A percentile compares a stretch with the other conserved stretches of the same genome.
These are phyloP conservation scores for Aureobasidium uvarum DNA, from an alignment of 2,329 filamentous ascomycete genomes.

Conservation along the genomic window DNA sequence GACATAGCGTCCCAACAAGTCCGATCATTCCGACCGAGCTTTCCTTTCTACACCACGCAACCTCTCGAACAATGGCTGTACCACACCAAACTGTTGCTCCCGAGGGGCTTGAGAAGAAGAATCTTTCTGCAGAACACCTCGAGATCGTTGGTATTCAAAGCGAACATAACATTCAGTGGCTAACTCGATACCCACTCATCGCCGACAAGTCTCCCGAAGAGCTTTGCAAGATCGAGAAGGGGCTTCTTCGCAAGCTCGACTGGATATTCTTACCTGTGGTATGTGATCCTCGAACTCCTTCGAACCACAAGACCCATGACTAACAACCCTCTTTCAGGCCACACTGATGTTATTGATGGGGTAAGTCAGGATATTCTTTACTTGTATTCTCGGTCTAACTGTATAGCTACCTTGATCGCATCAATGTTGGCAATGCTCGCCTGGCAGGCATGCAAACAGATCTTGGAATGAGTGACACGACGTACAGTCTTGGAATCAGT, in stretches of 20 bases:
- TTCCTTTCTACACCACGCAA: not conserved
- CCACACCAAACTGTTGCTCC: not conserved
- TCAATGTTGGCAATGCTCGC: slow-evolving; percentile 44
- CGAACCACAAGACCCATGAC: too few species aligned
- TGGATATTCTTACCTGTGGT: not conserved
- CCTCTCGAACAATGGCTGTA: not conserved
- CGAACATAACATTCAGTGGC: not conserved
- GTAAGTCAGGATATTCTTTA: too few species aligned
- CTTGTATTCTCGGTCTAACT: too few species aligned
- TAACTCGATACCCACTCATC: not conserved
- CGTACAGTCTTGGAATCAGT: not conserved
- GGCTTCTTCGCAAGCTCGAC: not conserved
- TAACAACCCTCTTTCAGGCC: not conserved
- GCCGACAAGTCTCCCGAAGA: not conserved
- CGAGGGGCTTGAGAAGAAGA: not conserved
- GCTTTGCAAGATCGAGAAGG: not conserved
- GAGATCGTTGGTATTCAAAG: not conserved
- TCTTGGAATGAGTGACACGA: slow-evolving; percentile 32
- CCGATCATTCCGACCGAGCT: not conserved
- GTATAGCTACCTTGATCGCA: slow-evolving; percentile 42
- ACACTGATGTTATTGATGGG: not conserved
- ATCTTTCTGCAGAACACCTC: not conserved
- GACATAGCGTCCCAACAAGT: not conserved
- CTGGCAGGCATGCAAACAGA: slow-evolving; percentile 43
- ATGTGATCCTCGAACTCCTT: too few species aligned